phyloP scores from a whole-genome alignment of 2,329 filamentous ascomycete genomes.

The Ophiostoma sp. region DNA sequence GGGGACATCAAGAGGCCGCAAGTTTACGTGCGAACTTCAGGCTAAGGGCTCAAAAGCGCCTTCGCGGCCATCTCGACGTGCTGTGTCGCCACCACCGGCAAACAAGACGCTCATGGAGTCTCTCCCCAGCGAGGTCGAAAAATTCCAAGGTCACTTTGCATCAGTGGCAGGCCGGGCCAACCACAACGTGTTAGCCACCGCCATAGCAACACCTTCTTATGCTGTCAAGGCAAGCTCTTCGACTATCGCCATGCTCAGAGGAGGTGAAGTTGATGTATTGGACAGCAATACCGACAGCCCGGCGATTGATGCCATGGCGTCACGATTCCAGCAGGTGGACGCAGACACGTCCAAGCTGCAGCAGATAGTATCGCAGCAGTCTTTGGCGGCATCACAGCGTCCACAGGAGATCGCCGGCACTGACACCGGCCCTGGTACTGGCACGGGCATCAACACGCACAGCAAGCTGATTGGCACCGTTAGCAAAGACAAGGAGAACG shows the following conservation, averaged over 20 bases:
- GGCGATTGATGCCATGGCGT: background rate
- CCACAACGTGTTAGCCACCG: slow-evolving; percentile 39
- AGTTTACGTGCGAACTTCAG: background rate
- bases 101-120: slow-evolving; percentile 31
- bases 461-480: slow-evolving; percentile 13
- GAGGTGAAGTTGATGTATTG: background rate
- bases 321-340: slow-evolving; percentile 36
- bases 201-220: background rate
- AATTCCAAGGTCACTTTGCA: slow-evolving; percentile 33
- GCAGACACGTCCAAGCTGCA: slow-evolving; percentile 18
- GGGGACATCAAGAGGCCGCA: background rate
- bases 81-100: slow-evolving; percentile 43
- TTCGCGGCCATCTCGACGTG: slow-evolving; percentile 20
- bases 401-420: background rate
- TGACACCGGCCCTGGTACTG: background rate
- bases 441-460: background rate
- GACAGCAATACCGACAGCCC: background rate
- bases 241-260: slow-evolving; percentile 7
- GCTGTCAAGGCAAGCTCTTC: background rate
- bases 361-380: background rate
- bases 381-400: background rate
- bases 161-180: slow-evolving; percentile 27
- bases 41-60: background rate
- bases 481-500: background rate
- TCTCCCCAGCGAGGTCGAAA: slow-evolving; percentile 35